Evolutionary conservation across 2,329 filamentous ascomycete genomes (phyloP), one percentile per base, ranked within the genome.

Genomic region (Fusarium subglutinans): DNA sequence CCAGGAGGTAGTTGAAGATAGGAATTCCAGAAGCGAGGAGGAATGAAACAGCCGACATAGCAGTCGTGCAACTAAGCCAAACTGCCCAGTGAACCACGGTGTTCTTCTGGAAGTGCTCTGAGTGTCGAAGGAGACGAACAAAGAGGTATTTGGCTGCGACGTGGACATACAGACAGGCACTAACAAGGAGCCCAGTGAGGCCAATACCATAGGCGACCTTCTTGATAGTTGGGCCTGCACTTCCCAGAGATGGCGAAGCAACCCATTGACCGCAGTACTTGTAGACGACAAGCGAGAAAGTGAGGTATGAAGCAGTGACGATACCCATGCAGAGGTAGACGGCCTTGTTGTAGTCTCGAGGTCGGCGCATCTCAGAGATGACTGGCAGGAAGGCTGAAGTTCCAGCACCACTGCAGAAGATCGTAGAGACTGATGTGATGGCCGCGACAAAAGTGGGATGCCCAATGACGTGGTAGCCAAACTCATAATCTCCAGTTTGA

Each of bases 281-380:
- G 64, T 82, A 82, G 30, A 81, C 77, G 18, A 82, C 79, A 12
- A 81, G 69, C 2, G 74, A 76, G 37, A 81, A 76, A 17, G 76
- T 59, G n/a, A 81, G 65, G 57, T 81, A 81, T 15, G 79, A 66
- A 24, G 72, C 72, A 1, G 72, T 70, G 10, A 81, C 77, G 14
- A 80, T 53, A 26, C 72, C 59, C 37, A 77, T 76, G 9, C 75
- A 76, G 5, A 77, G 38, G 26, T 77, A 70, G 2, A 74, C 70
- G 6, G 80, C 78, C 63, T 79, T 78, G 35, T 70, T 73, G 38
- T 76, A 79, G 53, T 78, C 70, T 37, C 73, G 66, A 11, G 77
- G 77, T 50, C 47, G 53, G 41, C 72, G 70, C 89, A 91, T 91
- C 80, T 91, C 89, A 1, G 85, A 86, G 60, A 90, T 89, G 81